Conservation (phyloP, 441 rosid species). For the Pelargonium australe region DNA sequence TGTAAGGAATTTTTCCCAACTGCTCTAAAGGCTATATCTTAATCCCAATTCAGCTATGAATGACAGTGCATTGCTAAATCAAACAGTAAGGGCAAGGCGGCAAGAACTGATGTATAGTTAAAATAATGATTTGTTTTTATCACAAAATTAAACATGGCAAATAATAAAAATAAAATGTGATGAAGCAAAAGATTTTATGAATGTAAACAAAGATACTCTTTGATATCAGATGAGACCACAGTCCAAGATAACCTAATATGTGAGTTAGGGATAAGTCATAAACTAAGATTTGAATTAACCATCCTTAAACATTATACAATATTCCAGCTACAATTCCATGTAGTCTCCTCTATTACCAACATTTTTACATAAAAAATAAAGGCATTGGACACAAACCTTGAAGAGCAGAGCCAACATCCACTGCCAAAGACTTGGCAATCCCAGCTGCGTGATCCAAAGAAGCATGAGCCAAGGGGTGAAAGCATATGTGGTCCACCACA, state of each 20-base stretch:
- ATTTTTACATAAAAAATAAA: neutral
- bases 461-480: conserved; percentile 61
- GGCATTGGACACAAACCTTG: conserved; percentile 42
- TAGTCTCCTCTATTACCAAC: neutral
- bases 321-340: neutral
- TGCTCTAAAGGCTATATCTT: too few species aligned
- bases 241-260: neutral
- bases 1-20: too few species aligned
- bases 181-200: too few species aligned
- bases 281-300: neutral
- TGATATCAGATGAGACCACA: neutral
- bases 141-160: too few species aligned
- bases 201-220: too few species aligned
- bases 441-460: conserved; percentile 55
- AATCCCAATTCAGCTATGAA: neutral
- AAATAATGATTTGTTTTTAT: neutral
- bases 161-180: too few species aligned
- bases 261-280: neutral
- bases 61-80: neutral
- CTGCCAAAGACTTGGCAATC: conserved; percentile 59
- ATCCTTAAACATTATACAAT: neutral
- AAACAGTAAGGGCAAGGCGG: neutral
- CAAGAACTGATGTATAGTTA: neutral
- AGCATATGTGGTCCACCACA: conserved; percentile 86
- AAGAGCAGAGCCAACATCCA: conserved; percentile 56